Conservation (phyloP, 2,329 filamentous ascomycete species). For the Lecanicillium sp. region DNA sequence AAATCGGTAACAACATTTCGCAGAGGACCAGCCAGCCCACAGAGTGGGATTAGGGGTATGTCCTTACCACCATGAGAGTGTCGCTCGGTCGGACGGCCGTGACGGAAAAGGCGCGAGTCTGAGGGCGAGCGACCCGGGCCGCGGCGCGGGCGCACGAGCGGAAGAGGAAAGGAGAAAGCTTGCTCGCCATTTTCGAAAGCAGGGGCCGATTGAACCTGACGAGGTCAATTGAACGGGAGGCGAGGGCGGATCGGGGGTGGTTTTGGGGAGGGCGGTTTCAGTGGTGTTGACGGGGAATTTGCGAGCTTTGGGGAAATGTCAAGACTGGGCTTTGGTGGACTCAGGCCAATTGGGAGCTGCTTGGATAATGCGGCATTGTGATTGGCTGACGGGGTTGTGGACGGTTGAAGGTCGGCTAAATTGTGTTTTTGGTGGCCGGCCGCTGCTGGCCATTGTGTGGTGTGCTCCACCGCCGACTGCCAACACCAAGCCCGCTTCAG, state of each 20-base stretch:
- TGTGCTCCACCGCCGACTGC: too few relatives aligned
- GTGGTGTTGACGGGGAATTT: conserved; percentile 17
- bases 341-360: conserved; percentile 21
- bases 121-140: conserved; percentile 55
- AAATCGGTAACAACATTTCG: neutral
- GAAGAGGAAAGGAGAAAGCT: conserved; percentile 66
- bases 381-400: conserved; percentile 17
- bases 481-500: too few relatives aligned
- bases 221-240: conserved; percentile 12
- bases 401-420: conserved; percentile 20
- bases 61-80: conserved; percentile 57
- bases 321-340: too few relatives aligned
- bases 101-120: conserved; percentile 65
- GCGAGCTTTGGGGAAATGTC: conserved; percentile 24
- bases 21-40: too few relatives aligned
- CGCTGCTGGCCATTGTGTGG: too few relatives aligned
- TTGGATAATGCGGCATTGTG: conserved; percentile 24
- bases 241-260: conserved; percentile 14
- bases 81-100: conserved; percentile 65
- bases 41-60: conserved; percentile 7
- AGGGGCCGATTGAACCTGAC: neutral
- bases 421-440: too few relatives aligned
- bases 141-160: conserved; percentile 60
- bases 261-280: conserved; percentile 12
- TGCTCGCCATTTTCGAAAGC: conserved; percentile 63